These are phyloP conservation scores for Penicillium riverlandense DNA, from an alignment of 495 filamentous ascomycete species.

Conservation along the genomic window DNA sequence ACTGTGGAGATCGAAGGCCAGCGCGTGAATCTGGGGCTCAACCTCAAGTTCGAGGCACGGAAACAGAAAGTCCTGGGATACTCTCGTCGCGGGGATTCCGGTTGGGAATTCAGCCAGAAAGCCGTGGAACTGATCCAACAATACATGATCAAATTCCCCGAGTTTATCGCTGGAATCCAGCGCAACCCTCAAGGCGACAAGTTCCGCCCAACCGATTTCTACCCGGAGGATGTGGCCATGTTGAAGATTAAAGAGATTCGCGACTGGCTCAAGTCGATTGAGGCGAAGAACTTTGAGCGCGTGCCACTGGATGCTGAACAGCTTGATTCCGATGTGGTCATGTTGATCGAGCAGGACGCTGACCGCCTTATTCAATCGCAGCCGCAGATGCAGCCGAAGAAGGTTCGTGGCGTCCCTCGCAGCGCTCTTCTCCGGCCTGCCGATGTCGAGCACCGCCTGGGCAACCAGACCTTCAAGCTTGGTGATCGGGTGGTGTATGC, in stretches of 20 bases:
- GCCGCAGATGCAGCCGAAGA: conserved; percentile 46
- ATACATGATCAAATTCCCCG: conserved; percentile 91
- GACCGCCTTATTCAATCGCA: conserved; percentile 48
- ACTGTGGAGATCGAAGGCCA: conserved; percentile 70
- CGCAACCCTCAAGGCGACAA: conserved; percentile 64
- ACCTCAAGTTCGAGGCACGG: conserved; percentile 91
- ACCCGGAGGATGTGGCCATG: conserved; percentile 57
- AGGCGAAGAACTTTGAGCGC: conserved; percentile 83
- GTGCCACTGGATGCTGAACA: conserved; percentile 95
- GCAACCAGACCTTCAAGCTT: conserved; percentile 74
- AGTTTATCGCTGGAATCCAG: conserved; percentile 85
- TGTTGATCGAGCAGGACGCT: conserved; percentile 69
- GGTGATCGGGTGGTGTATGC: conserved; percentile 93
- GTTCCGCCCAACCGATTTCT: conserved; percentile 82
- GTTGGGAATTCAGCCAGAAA: conserved; percentile 93
- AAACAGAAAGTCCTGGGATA: conserved; percentile 96
- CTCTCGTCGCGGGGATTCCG: conserved; percentile 71
- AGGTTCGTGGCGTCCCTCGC: conserved; percentile 71
- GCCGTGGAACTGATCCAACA: conserved; percentile 71
- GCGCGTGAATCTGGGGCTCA: conserved; percentile 83
- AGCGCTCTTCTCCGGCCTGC: conserved; percentile 81
- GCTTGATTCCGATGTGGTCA: conserved; percentile 83
- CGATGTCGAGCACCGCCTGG: conserved; percentile 85
- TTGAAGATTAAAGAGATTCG: conserved; percentile 72
- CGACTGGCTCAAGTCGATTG: conserved; percentile 82